Evolutionary conservation across 2,329 filamentous ascomycete genomes (phyloP).

Genomic region (Botrytis elliptica): DNA sequence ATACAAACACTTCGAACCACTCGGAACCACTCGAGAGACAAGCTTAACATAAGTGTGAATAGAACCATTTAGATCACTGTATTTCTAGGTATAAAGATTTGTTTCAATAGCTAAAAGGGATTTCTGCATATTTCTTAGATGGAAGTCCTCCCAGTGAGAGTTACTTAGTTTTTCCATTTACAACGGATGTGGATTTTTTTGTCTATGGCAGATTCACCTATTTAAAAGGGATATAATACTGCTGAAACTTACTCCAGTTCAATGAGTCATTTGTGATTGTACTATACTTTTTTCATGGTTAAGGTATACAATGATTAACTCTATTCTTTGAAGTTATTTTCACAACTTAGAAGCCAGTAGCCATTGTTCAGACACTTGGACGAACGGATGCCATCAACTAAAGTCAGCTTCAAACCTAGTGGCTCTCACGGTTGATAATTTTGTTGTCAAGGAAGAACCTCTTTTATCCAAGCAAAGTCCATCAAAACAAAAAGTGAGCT

Average conservation of each 20-base stretch:
- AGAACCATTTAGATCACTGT: background rate
- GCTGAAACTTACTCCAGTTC: background rate
- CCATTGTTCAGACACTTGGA: background rate
- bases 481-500: too few species aligned
- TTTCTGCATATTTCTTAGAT: background rate
- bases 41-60: background rate
- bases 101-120: background rate
- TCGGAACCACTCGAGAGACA: background rate
- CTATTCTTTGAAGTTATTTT: background rate
- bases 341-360: background rate
- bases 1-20: background rate
- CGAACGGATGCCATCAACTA: background rate
- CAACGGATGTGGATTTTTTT: background rate
- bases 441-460: background rate
- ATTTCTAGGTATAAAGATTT: background rate
- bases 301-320: background rate
- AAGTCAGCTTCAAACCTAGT: background rate
- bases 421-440: background rate
- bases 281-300: background rate
- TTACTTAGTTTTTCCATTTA: accelerated
- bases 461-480: background rate
- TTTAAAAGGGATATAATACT: background rate
- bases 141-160: background rate
- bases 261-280: background rate
- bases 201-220: accelerated